Evolutionary conservation across 148 eudicot genomes (phyloP), one percentile per base, ranked within the genome.

Genomic region (Selenicereus undatus): DNA sequence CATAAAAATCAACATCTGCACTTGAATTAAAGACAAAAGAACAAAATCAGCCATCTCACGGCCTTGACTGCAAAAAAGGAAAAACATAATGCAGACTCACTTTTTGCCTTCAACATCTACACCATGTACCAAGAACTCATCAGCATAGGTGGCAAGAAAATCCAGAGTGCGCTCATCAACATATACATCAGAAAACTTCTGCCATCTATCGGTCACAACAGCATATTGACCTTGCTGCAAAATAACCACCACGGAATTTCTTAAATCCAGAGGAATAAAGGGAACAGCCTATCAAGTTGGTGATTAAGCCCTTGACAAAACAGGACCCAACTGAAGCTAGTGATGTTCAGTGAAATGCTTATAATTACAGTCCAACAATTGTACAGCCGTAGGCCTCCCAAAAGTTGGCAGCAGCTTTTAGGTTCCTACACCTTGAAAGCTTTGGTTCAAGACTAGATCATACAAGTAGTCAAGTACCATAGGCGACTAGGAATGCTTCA

Each of bases 21-120:
- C 27, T 39, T 42, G 76, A 43, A 29, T 26, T 27, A 35, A 71
- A 39, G 43, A 39, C 43, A 39, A 42, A 11, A 74, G 32, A 8
- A 8, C 0, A 48, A 12, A 48, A 65, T 60, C 11, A 35, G 8
- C 64, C 22, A 42, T 62, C 60, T 22, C 12, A 39, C 73, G 78
- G 42, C 17, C 73, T 60, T 5, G 24, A 58, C 39, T 42, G 54
- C 66, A 71, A 51, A 51, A 80, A 82, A 42, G 36, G 30, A 56
- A 80, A 69, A 80, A 42, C 48, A 45, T 65, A 24, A 64, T 17
- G 22, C 65, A 73, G 27, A 87, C 90, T 81, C 86, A 93, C 99
- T 88, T 94, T 94, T 96, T 96, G 86, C 99, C 99, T 90, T 96
- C 99, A 62, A 96, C 98, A 75, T 96, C 99, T 74, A 96, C 99